A percentile compares a stretch with the other conserved stretches of the same genome.
Evolutionary conservation across 371 early-diverging fungal species (phyloP).

Genomic region (Blyttiomyces sp.): DNA sequence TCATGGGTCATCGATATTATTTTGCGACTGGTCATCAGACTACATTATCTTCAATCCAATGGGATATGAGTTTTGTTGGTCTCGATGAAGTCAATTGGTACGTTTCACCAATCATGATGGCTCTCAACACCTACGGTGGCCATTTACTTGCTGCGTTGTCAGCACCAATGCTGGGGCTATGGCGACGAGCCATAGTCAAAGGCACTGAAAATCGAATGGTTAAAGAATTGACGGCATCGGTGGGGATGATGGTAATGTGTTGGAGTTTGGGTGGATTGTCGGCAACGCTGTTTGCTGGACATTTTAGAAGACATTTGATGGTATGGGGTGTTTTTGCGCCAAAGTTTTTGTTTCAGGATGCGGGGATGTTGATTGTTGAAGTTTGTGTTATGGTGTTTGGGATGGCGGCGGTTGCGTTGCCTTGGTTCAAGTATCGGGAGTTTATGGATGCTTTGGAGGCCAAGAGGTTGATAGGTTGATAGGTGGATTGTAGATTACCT

Average conservation of each 20-base stretch:
- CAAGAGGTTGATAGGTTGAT: too few relatives aligned
- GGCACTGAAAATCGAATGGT: constrained; percentile 1
- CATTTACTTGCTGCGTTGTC: constrained; percentile 53
- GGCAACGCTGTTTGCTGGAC: constrained; percentile 54
- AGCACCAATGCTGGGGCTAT: constrained; percentile 26
- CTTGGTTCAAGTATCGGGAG: constrained; percentile 9
- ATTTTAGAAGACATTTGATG: constrained; percentile 84
- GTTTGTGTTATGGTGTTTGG: constrained; percentile 32
- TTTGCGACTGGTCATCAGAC: constrained; percentile 92
- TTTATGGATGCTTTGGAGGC: constrained; percentile 12
- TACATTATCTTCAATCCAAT: constrained; percentile 83
- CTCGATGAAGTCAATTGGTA: constrained; percentile 63
- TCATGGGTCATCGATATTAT: constrained; percentile 68
- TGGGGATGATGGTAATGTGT: constrained; percentile 10
- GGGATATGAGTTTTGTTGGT: constrained; percentile 85
- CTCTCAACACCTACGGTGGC: constrained; percentile 72
- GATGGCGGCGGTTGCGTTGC: constrained; percentile 25
- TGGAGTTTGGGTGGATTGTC: background rate
- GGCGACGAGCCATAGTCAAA: constrained; percentile 30
- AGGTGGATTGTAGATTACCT: too few relatives aligned
- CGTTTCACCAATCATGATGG: constrained; percentile 70
- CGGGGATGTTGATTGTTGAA: constrained; percentile 40
- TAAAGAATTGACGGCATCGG: constrained; percentile 6
- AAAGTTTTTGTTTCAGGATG: constrained; percentile 71
- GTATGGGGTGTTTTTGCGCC: constrained; percentile 96